Conservation (phyloP, 768 basidiomycete genomes). For the Termitomyces sp. region DNA sequence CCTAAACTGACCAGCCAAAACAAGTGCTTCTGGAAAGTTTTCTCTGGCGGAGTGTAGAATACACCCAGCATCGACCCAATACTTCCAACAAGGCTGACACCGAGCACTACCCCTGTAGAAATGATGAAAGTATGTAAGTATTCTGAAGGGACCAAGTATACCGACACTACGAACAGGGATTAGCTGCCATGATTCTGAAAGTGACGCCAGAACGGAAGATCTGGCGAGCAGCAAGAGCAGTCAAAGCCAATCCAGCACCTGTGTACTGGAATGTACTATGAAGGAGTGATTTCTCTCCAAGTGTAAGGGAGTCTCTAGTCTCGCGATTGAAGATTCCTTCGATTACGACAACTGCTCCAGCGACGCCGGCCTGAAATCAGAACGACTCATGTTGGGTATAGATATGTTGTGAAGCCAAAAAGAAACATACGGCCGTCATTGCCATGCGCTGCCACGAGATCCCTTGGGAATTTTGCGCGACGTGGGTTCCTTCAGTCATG, state of each 20-base stretch:
- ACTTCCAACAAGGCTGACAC: constrained; percentile 70
- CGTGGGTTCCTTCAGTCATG: constrained; percentile 34
- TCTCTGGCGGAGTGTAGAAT: constrained; percentile 74
- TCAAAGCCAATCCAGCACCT: constrained; percentile 70
- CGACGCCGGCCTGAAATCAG: constrained; percentile 55
- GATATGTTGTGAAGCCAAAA: neutral
- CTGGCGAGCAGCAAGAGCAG: constrained; percentile 73
- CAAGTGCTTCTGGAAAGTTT: constrained; percentile 66
- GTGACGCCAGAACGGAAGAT: constrained; percentile 66
- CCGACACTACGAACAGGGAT: constrained; percentile 59
- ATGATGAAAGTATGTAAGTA: neutral
- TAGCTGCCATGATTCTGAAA: constrained; percentile 74
- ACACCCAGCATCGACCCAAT: constrained; percentile 86
- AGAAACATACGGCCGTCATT: constrained; percentile 43
- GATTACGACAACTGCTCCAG: constrained; percentile 58
- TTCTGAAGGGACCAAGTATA: neutral
- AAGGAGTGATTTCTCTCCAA: constrained; percentile 60
- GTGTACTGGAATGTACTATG: constrained; percentile 82
- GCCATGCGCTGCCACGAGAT: constrained; percentile 33
- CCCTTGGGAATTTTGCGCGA: constrained; percentile 23
- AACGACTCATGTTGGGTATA: neutral
- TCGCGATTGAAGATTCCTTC: constrained; percentile 73
- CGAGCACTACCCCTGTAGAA: constrained; percentile 67
- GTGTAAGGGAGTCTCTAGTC: constrained; percentile 61
- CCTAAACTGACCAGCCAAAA: constrained; percentile 65